Conservation (phyloP, 2,329 filamentous ascomycete species). For the Pseudocercospora musae region DNA sequence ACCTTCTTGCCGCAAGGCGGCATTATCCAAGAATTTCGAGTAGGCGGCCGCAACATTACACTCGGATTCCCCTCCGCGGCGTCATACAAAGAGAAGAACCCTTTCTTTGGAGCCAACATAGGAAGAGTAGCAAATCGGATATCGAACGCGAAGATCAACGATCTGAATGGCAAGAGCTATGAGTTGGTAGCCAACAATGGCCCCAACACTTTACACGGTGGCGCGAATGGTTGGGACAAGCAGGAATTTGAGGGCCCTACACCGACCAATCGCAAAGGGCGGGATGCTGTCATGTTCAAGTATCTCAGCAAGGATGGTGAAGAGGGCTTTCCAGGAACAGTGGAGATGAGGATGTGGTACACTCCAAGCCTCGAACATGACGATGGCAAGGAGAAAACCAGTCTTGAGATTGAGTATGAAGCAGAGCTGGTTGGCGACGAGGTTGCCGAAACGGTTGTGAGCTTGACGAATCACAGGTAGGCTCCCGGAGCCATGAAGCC, state of each 20-base stretch:
- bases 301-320: slow-evolving; percentile 74
- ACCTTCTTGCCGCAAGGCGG: slow-evolving; percentile 72
- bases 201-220: slow-evolving; percentile 60
- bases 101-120: slow-evolving; percentile 91
- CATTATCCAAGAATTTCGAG: slow-evolving; percentile 75
- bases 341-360: slow-evolving; percentile 76
- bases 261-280: slow-evolving; percentile 51
- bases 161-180: slow-evolving; percentile 70
- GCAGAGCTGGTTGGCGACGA: slow-evolving; percentile 70
- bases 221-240: slow-evolving; percentile 73
- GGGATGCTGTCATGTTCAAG: slow-evolving; percentile 46
- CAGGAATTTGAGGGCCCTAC: slow-evolving; percentile 70
- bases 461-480: slow-evolving; percentile 92
- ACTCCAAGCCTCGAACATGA: slow-evolving; percentile 66
- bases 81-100: slow-evolving; percentile 72
- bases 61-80: slow-evolving; percentile 75
- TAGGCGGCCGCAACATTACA: slow-evolving; percentile 81
- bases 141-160: slow-evolving; percentile 64
- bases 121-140: slow-evolving; percentile 81
- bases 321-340: slow-evolving; percentile 83
- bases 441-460: slow-evolving; percentile 84
- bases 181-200: slow-evolving; percentile 72
- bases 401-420: slow-evolving; percentile 86
- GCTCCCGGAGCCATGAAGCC: not conserved
- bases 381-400: slow-evolving; percentile 60